A percentile compares a stretch with the other conserved stretches of the same genome.
Evolutionary conservation across 2,329 filamentous ascomycete genomes (phyloP).

Genomic region (Raffaelea albimanens): DNA sequence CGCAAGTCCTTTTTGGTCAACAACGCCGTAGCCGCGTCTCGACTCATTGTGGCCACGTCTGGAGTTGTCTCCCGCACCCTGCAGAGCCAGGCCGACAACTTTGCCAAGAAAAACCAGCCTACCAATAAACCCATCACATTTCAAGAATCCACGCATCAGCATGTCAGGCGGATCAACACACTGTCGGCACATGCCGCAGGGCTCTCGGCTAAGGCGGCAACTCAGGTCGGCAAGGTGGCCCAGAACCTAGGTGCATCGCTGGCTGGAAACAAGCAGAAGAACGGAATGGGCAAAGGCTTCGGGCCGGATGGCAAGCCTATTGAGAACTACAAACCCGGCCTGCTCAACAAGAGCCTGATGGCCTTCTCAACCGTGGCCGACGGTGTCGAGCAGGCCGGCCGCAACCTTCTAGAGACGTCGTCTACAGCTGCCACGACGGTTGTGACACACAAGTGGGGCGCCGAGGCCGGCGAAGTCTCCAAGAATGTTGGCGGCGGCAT

Average conservation of each 20-base stretch:
- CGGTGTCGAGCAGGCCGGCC: constrained; percentile 80
- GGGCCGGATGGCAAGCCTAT: constrained; percentile 61
- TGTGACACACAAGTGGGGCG: constrained; percentile 81
- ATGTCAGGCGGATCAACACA: constrained; percentile 82
- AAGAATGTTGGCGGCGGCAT: constrained; percentile 71
- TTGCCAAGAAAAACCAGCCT: constrained; percentile 72
- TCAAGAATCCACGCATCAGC: constrained; percentile 71
- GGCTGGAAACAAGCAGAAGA: constrained; percentile 32
- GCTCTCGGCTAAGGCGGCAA: constrained; percentile 77
- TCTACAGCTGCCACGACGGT: constrained; percentile 75
- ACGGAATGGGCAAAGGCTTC: constrained; percentile 46
- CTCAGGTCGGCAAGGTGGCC: constrained; percentile 70
- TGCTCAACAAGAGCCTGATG: constrained; percentile 93
- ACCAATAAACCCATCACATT: constrained; percentile 77
- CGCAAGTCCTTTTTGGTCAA: constrained; percentile 78
- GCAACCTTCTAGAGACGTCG: constrained; percentile 63
- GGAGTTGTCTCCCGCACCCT: constrained; percentile 70
- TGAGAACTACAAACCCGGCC: constrained; percentile 70
- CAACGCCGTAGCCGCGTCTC: constrained; percentile 78
- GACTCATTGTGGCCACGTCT: constrained; percentile 83
- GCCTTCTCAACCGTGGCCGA: constrained; percentile 92
- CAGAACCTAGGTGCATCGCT: constrained; percentile 81
- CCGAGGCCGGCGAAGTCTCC: constrained; percentile 73
- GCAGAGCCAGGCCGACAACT: constrained; percentile 67
- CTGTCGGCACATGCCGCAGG: constrained; percentile 71